phyloP scores from a whole-genome alignment of 805 yeast genomes.

The Teunomyces atbi region DNA sequence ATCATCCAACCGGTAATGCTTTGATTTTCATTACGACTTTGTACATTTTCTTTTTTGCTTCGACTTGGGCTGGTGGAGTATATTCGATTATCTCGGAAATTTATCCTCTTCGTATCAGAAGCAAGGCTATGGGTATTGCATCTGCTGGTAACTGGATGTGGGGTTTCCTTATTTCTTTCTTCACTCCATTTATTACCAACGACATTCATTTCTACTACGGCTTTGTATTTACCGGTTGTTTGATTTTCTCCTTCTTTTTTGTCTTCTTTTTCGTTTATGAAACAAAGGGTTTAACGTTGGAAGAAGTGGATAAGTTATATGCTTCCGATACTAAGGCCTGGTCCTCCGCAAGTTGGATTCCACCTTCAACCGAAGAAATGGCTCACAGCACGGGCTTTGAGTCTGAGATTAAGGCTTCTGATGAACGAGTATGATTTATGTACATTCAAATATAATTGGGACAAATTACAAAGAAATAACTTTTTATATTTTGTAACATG shows the following conservation, averaged over 20 bases:
- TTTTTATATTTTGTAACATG: no score
- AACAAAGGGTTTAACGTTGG: conserved; percentile 77
- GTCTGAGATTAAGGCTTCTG: conserved; percentile 29
- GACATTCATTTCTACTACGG: conserved; percentile 66
- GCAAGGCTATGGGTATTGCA: conserved; percentile 35
- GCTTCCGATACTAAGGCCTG: conserved; percentile 37
- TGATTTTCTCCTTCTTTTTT: conserved; percentile 60
- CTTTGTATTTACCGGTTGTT: conserved; percentile 61
- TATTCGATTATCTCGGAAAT: conserved; percentile 66
- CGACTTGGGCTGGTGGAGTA: conserved; percentile 75
- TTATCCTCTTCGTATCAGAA: conserved; percentile 64
- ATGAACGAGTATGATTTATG: conserved; percentile 21
- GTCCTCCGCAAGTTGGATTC: conserved; percentile 49
- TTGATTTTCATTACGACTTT: conserved; percentile 67
- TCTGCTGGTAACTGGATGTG: conserved; percentile 30
- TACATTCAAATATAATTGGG: background rate
- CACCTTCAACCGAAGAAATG: conserved; percentile 39
- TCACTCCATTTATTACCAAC: conserved; percentile 62
- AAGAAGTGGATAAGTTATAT: conserved; percentile 74
- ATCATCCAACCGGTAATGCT: conserved; percentile 53
- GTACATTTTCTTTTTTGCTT: conserved; percentile 65
- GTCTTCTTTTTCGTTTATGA: conserved; percentile 72
- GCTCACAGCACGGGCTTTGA: conserved; percentile 40
- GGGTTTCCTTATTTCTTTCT: conserved; percentile 44
- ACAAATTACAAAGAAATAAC: no score